Conservation (phyloP, 148 eudicot genomes). For the Cornus florida region DNA sequence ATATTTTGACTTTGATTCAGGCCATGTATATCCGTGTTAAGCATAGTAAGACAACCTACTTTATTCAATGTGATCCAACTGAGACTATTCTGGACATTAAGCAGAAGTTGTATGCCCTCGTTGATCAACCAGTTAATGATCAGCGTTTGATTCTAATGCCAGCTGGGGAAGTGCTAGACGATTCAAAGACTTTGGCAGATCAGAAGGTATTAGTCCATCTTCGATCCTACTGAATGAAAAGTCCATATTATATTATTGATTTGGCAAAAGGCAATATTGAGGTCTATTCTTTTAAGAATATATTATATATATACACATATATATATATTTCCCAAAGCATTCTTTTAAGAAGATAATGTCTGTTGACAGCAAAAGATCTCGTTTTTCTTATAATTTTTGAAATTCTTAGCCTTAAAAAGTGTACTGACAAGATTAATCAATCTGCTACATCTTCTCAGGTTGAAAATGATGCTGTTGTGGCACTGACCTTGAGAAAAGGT, state of each 20-base stretch:
- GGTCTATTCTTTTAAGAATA: neutral
- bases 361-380: neutral
- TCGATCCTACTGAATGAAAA: neutral
- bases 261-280: neutral
- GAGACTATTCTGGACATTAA: slow-evolving; percentile 72
- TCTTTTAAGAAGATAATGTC: neutral
- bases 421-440: neutral
- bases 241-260: neutral
- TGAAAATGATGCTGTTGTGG: slow-evolving; percentile 97
- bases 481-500: slow-evolving; percentile 94
- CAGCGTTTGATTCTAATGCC: slow-evolving; percentile 66
- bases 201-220: slow-evolving; percentile 60
- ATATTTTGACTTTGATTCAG: slow-evolving; percentile 34
- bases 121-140: slow-evolving; percentile 73
- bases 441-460: slow-evolving; percentile 50
- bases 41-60: slow-evolving; percentile 85
- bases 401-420: neutral
- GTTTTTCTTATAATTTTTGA: neutral
- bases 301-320: neutral
- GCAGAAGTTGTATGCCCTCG: slow-evolving; percentile 69
- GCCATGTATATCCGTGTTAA: slow-evolving; percentile 97
- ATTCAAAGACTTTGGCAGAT: slow-evolving; percentile 88
- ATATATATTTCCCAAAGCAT: too few species aligned
- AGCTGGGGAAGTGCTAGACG: slow-evolving; percentile 69
- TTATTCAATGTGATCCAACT: slow-evolving; percentile 86